Evolutionary conservation across 2,329 filamentous ascomycete genomes (phyloP).

Genomic region (Dactylonectria macrodidyma): DNA sequence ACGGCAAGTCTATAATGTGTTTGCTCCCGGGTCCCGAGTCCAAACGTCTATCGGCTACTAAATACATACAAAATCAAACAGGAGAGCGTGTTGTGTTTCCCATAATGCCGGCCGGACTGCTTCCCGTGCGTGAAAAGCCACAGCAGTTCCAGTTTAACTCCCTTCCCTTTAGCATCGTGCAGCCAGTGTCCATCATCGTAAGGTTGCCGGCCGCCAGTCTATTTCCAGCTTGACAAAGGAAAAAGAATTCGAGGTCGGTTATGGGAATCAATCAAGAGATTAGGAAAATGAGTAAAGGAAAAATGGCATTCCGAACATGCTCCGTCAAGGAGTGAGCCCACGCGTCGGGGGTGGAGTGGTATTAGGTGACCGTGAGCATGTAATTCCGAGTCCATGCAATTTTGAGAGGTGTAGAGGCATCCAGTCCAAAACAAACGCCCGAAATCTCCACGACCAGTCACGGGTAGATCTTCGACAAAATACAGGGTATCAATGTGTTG

Average conservation of each 20-base stretch:
- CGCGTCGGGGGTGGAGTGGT: conserved; percentile 28
- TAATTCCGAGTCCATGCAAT: conserved; percentile 40
- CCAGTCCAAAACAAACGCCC: conserved; percentile 42
- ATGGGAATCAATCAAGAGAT: conserved; percentile 43
- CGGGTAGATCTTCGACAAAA: conserved; percentile 35
- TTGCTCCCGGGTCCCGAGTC: conserved; percentile 40
- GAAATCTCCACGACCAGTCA: conserved; percentile 30
- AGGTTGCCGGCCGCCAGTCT: conserved; percentile 49
- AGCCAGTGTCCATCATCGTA: conserved; percentile 47
- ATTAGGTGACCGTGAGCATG: conserved; percentile 43
- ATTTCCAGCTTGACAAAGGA: conserved; percentile 47
- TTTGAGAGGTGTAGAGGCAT: conserved; percentile 31
- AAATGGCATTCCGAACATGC: conserved; percentile 40
- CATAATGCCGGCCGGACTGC: conserved; percentile 41
- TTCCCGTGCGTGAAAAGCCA: conserved; percentile 36
- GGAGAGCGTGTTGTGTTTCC: conserved; percentile 47
- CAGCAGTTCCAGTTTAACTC: conserved; percentile 47
- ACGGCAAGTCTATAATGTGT: conserved; percentile 44
- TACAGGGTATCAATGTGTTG: conserved; percentile 44
- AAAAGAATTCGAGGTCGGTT: conserved; percentile 37
- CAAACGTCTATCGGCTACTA: conserved; percentile 45
- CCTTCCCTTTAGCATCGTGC: conserved; percentile 46
- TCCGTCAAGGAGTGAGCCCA: conserved; percentile 48
- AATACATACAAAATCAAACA: conserved; percentile 45
- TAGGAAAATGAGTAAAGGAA: conserved; percentile 29